Evolutionary conservation across 225 moss, liverwort and hornwort genomes (phyloP), one percentile per base, ranked within the genome.

Genomic region (Polytrichum commune): DNA sequence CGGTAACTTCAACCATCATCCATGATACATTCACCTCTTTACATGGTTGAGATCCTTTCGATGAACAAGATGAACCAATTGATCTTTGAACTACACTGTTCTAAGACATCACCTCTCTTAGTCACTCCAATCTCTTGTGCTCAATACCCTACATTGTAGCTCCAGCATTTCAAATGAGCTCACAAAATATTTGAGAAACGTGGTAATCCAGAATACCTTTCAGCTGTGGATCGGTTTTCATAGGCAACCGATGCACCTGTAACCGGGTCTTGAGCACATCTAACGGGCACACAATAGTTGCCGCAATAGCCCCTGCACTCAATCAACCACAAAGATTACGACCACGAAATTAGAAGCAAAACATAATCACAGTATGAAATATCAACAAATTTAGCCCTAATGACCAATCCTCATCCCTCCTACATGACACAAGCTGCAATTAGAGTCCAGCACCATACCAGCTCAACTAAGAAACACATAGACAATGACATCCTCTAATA

Each of bases 181-280:
- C 13, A 13, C 13, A 46, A 4, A 46, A 46, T 46, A 46, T 4
- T 46, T 13, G 46, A 46, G 46, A 46, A 46, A 46, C 16, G 46
- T 46, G 46, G 3, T 13, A 16, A 13, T 4, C 13, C 16, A 46
- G 16, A 46, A 46, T 72, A 96, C 95, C 95, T 90, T 90, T 91
- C 7, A 82, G 32, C 25, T 73, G 73, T 54, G 53, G 72, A 53
- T 81, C 72, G 22, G 78, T 65, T 82, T 84, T 86, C 56, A 81
- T 33, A 61, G 85, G 69, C 53, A 85, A 82, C 64, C 97, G 85
- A 73, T 89, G 85, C 28, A 97, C 94, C 79, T 97, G 97, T 67
- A 97, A 89, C 64, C 97, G 91, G 68, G 97, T 97, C 82, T 97
- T 97, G 74, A 97, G 92, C 26, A 97, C 97, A 83, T 97, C 97